Percentiles rank a stretch among this genome's conserved stretches.
These are phyloP conservation scores for Penicillium sp. DNA, from an alignment of 2,329 filamentous ascomycete genomes.

Conservation along the genomic window DNA sequence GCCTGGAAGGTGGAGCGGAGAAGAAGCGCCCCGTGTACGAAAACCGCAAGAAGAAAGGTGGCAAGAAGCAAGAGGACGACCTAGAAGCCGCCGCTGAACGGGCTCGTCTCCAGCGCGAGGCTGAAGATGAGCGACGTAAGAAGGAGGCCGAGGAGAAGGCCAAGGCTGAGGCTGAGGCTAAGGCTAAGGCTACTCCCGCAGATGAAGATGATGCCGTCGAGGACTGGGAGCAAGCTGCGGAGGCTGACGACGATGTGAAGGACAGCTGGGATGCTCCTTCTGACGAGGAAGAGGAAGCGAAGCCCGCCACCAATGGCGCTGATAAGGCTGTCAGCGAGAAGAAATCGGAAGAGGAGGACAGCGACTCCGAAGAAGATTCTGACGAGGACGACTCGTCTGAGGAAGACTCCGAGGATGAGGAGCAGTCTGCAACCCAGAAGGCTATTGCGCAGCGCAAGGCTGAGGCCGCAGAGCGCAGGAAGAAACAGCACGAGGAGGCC, in stretches of 20 bases:
- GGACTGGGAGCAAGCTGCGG: conserved; percentile 82
- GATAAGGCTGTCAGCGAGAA: conserved; percentile 20
- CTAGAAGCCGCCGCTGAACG: conserved; percentile 45
- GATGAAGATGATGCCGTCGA: conserved; percentile 55
- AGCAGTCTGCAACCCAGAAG: conserved; percentile 63
- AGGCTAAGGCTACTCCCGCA: conserved; percentile 48
- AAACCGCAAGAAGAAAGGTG: conserved; percentile 68
- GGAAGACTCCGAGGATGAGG: conserved; percentile 57
- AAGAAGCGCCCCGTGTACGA: conserved; percentile 76
- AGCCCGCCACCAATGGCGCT: conserved; percentile 13
- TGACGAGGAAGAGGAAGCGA: conserved; percentile 57
- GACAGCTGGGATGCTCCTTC: conserved; percentile 81
- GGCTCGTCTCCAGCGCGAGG: conserved; percentile 41
- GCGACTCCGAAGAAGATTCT: conserved; percentile 22
- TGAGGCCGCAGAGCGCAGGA: conserved; percentile 80
- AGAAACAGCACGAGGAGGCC: conserved; percentile 86
- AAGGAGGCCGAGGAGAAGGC: conserved; percentile 71
- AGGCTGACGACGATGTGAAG: conserved; percentile 71
- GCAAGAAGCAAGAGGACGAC: conserved; percentile 56
- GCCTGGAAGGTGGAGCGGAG: conserved; percentile 43
- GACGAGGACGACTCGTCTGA: conserved; percentile 45
- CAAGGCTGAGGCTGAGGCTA: conserved; percentile 65
- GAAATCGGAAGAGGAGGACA: conserved; percentile 20
- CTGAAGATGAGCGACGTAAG: conserved; percentile 51
- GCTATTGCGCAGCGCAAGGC: conserved; percentile 74